A percentile compares a stretch with the other conserved stretches of the same genome.
Conservation (phyloP, 2,329 filamentous ascomycete species). For the Samsoniella hepiali region DNA sequence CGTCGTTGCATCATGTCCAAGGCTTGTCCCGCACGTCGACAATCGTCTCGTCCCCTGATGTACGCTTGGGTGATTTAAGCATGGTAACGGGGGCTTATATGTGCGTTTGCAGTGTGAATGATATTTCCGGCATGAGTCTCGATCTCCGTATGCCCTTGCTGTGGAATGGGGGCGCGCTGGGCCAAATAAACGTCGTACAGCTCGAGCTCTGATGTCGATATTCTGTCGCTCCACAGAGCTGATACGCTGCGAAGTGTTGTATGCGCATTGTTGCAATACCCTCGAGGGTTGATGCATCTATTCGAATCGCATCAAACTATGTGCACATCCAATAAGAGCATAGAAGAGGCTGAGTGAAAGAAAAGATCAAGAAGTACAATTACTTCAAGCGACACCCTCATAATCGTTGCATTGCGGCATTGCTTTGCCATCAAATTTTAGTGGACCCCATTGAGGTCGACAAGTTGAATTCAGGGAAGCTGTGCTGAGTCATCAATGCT, state of each 20-base stretch:
- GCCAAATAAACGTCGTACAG: neutral
- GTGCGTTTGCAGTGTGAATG: neutral
- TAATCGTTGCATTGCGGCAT: neutral
- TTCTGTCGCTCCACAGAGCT: neutral
- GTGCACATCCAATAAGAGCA: neutral
- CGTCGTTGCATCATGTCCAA: neutral
- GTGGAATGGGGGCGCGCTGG: neutral
- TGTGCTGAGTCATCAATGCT: conserved; percentile 37
- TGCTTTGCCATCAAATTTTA: neutral
- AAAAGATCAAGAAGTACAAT: neutral
- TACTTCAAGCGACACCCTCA: neutral
- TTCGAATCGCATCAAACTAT: neutral
- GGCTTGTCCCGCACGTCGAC: neutral
- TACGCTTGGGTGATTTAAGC: neutral
- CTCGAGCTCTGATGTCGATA: neutral
- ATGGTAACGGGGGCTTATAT: neutral
- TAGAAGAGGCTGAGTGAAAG: neutral
- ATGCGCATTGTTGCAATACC: conserved; percentile 9
- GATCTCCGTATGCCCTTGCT: too few species aligned
- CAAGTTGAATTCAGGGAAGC: conserved; percentile 22
- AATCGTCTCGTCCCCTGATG: neutral
- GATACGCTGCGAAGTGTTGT: conserved; percentile 4
- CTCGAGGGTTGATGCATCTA: conserved; percentile 14
- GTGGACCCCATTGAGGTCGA: neutral
- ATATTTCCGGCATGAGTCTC: neutral